These are phyloP conservation scores for Globisporangium nodosum DNA, from an alignment of 352 stramenopile species.

Conservation along the genomic window DNA sequence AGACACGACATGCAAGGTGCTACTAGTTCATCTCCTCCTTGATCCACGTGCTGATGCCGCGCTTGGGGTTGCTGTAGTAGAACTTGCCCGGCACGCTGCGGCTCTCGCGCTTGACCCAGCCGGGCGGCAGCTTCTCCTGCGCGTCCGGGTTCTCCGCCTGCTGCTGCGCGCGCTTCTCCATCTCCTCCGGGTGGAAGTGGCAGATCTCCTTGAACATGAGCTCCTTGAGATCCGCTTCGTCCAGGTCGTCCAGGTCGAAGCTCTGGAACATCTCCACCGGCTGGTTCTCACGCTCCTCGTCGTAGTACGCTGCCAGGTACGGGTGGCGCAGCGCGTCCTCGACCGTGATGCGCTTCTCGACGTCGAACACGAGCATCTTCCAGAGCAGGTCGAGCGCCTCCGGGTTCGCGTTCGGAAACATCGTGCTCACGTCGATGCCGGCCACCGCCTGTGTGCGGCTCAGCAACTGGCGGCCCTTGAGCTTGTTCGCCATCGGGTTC, in stretches of 20 bases:
- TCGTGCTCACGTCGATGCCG: slow-evolving; percentile 72
- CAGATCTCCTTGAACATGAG: slow-evolving; percentile 91
- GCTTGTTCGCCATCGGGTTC: slow-evolving; percentile 83
- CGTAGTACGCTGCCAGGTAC: slow-evolving; percentile 92
- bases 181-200: slow-evolving; percentile 85
- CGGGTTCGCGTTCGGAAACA: slow-evolving; percentile 86
- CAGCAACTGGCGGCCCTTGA: slow-evolving; percentile 79
- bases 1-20: not conserved
- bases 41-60: slow-evolving; percentile 87
- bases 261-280: slow-evolving; percentile 77
- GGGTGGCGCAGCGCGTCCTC: slow-evolving; percentile 94
- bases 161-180: slow-evolving; percentile 81
- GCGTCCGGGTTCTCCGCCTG: slow-evolving; percentile 65
- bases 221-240: slow-evolving; percentile 81
- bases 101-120: slow-evolving; percentile 84
- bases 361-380: slow-evolving; percentile 91
- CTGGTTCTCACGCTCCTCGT: slow-evolving; percentile 60
- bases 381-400: slow-evolving; percentile 79
- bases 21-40: slow-evolving; percentile 77
- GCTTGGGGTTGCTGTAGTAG: slow-evolving; percentile 89
- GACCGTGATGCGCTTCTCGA: slow-evolving; percentile 94
- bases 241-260: slow-evolving; percentile 82
- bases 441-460: slow-evolving; percentile 76
- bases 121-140: slow-evolving; percentile 67
- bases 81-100: slow-evolving; percentile 83